These are phyloP conservation scores for Paraconiothyrium sp. DNA, from an alignment of 2,329 filamentous ascomycete species.

Conservation along the genomic window DNA sequence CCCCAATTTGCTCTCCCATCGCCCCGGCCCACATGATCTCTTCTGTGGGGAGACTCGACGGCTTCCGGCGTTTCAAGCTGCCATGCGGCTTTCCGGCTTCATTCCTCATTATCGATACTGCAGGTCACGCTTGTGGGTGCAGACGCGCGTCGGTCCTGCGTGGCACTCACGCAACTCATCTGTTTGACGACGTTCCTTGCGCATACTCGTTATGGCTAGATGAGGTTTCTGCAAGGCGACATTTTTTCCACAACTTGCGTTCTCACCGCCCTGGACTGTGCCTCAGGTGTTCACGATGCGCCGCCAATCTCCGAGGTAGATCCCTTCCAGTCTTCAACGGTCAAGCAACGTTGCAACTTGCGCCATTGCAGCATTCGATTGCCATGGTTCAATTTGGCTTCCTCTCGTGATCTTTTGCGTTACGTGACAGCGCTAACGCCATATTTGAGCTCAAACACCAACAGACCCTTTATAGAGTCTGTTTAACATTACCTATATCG, in stretches of 20 bases:
- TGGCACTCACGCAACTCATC: slow-evolving; percentile 29
- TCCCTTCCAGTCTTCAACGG: slow-evolving; percentile 5
- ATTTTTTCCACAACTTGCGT: background rate
- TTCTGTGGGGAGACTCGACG: slow-evolving; percentile 13
- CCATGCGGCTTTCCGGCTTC: slow-evolving; percentile 16
- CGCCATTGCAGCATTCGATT: background rate
- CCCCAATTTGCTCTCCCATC: slow-evolving; percentile 14
- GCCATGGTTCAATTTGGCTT: background rate
- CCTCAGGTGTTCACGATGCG: slow-evolving; percentile 2
- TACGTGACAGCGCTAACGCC: background rate
- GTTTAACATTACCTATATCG: slow-evolving; percentile 24
- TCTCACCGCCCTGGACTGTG: slow-evolving; percentile 7
- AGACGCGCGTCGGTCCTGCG: slow-evolving; percentile 40
- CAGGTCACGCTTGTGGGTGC: slow-evolving; percentile 24
- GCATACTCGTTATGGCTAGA: slow-evolving; percentile 21
- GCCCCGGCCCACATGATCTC: slow-evolving; percentile 25
- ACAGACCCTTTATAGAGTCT: background rate
- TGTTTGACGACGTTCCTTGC: slow-evolving; percentile 11
- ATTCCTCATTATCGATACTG: slow-evolving; percentile 22
- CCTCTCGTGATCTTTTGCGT: slow-evolving; percentile 1
- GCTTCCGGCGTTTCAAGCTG: slow-evolving; percentile 20
- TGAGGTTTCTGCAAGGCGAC: slow-evolving; percentile 1
- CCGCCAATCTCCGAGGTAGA: slow-evolving; percentile 13
- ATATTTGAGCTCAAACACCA: background rate
- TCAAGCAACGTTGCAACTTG: slow-evolving; percentile 11